Evolutionary conservation across 1,284 basidiomycete species (phyloP), one percentile per base, ranked within the genome.

Genomic region (Pseudozyma thailandica): DNA sequence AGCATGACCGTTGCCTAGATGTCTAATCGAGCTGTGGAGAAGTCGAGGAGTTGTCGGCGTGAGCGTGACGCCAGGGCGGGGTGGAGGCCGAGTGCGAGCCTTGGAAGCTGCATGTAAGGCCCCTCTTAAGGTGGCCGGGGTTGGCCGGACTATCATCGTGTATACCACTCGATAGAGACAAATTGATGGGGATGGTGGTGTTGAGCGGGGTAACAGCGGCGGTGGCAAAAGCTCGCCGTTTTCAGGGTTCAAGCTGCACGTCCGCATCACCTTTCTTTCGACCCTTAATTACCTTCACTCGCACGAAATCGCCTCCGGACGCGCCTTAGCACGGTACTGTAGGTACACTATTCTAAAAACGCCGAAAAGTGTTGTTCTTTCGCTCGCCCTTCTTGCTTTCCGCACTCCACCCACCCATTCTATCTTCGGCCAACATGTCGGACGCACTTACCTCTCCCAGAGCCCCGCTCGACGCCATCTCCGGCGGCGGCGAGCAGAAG

Each of bases 361-460:
- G n/a, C 28, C 8, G 4, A 42, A 26, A 47, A 53, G 59, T 61
- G 53, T 55, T 63, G 60, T 25, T 63, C 60, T 50, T 35, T 41
- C 21, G n/a, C 39, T 42, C 45, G 12, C 16, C 28, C 6, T 27
- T 18, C 31, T 41, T n/a, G n/a, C 41, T 10, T 50, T 15, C 18
- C 31, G 16, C 37, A 33, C 4, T 30, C 18, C 30, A 26, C 18
- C 23, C 26, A 16, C 25, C 21, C 18, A n/a, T 31, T 25, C 26
- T 27, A 23, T 39, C 49, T 21, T 16, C 50, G 42, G 20, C 38
- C 23, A 50, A 15, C 15, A 71, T 61, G 59, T 25, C 50, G 4
- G 68, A 63, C 45, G 38, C 52, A 2, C 30, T 49, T 25, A 42
- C 52, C 35, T 60, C 61, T 13, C 49, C 61, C n/a, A n/a, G n/a